A percentile compares a stretch with the other conserved stretches of the same genome.
Conservation (phyloP, 352 stramenopile genomes). For the Globisporangium paddicum region DNA sequence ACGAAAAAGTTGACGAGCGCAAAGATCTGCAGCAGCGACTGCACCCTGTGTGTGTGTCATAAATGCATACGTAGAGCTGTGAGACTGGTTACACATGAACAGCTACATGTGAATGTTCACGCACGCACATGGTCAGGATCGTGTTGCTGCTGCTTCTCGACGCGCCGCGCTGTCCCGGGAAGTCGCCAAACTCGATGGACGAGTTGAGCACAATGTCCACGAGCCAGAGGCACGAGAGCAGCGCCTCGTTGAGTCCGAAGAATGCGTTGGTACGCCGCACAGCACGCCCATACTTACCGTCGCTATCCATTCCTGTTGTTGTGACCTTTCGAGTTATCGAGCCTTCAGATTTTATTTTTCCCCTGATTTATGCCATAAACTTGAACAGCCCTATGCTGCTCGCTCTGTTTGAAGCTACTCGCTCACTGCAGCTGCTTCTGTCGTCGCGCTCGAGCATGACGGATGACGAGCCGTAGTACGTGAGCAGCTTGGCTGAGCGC, state of each 20-base stretch:
- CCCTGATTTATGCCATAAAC: background rate
- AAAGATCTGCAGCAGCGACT: slow-evolving; percentile 62
- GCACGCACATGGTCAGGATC: slow-evolving; percentile 54
- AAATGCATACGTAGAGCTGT: background rate
- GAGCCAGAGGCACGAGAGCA: slow-evolving; percentile 39
- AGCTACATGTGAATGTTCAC: background rate
- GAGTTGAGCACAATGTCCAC: slow-evolving; percentile 59
- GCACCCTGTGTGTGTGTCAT: slow-evolving; percentile 27
- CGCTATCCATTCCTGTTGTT: background rate
- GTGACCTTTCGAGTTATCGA: slow-evolving; percentile 5
- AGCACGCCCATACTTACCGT: background rate
- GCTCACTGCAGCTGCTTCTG: slow-evolving; percentile 16
- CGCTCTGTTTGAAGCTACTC: background rate
- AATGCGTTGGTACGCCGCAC: slow-evolving; percentile 20
- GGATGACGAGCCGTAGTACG: slow-evolving; percentile 63
- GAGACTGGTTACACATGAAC: background rate
- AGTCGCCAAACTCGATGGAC: slow-evolving; percentile 52
- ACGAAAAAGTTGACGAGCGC: slow-evolving; percentile 50
- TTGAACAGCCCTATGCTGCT: background rate
- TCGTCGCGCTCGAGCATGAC: slow-evolving; percentile 43
- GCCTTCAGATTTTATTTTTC: no score
- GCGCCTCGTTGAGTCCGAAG: slow-evolving; percentile 33
- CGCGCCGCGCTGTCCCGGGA: slow-evolving; percentile 25
- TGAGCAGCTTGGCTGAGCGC: slow-evolving; percentile 36
- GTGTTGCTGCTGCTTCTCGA: slow-evolving; percentile 20